Evolutionary conservation across 208 protist species (phyloP), one percentile per base, ranked within the genome.

Genomic region (Lotmaria passim): DNA sequence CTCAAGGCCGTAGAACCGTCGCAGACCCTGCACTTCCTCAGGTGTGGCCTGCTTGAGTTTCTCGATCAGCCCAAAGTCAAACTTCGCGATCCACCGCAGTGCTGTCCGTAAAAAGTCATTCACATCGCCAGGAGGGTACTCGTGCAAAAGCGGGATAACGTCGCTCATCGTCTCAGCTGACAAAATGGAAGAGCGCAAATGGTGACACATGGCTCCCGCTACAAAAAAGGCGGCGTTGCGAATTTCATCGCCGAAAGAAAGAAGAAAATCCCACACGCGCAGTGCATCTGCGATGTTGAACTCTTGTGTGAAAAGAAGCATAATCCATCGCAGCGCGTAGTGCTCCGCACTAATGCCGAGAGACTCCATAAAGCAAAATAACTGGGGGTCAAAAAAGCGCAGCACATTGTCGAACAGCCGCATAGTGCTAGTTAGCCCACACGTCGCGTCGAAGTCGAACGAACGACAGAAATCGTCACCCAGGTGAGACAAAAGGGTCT

Each of bases 251-350:
- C 83, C 77, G 56, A 89, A 90, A 7, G 90, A 93, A 19, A 97
- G 67, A 0, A 97, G 67, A 81, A 90, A 95, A 51, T 97, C 93
- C 90, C 93, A 97, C 7, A 97, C 62, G 11, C 89, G 72, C 64
- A 95, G 78, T 0, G 83, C 69, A 71, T 92, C 85, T 1, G 82
- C 83, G 19, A 90, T 83, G 38, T 84, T 84, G 60, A 97, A 96
- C 58, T 95, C 93, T 33, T 96, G 90, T 38, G 85, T 90, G 55
- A 97, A 92, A 5, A 97, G 75, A 7, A 95, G 73, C 56, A 88
- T 93, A 14, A 97, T 72, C 93, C 93, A 97, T 12, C 93, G 81
- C 39, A 94, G 82, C 11, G 90, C 88, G 50, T 90, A 95, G 46
- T 90, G 86, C 55, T 89, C 82, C 19, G 87, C 77, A 21, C 57